Conservation (phyloP, 257 asterid species). For the Osmanthus fragrans region DNA sequence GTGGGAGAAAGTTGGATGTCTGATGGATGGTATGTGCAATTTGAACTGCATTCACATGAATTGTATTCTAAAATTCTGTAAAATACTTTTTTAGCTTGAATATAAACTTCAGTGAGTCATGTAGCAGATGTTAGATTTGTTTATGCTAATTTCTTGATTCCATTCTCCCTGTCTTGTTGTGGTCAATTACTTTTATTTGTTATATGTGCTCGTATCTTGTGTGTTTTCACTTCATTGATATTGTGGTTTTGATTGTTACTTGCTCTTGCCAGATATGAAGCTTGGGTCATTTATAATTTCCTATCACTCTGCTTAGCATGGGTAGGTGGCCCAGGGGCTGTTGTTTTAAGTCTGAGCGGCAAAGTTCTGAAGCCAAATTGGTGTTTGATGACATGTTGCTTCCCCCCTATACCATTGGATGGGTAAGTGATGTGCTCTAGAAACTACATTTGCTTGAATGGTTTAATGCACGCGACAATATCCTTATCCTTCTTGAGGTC, state of each 20-base stretch:
- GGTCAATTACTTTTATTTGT: constrained; percentile 3
- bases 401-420: constrained; percentile 83
- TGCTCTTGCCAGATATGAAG: constrained; percentile 81
- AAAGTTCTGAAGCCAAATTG: constrained; percentile 82
- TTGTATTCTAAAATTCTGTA: not conserved
- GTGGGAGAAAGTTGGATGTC: not conserved
- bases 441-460: constrained; percentile 9
- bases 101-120: constrained; percentile 3
- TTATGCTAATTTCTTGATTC: constrained; percentile 12
- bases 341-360: constrained; percentile 83
- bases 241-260: constrained; percentile 17
- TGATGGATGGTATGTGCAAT: not conserved
- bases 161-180: constrained; percentile 12
- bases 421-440: constrained; percentile 61
- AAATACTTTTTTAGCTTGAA: not conserved
- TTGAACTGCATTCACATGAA: not conserved
- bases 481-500: not conserved
- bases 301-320: constrained; percentile 97
- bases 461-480: constrained; percentile 5
- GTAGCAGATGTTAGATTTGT: constrained; percentile 9
- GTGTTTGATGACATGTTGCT: constrained; percentile 96
- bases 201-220: constrained; percentile 10
- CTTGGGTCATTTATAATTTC: constrained; percentile 99
- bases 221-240: constrained; percentile 11
- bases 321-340: constrained; percentile 99